A percentile compares a stretch with the other conserved stretches of the same genome.
Conservation (phyloP, 352 stramenopile genomes). For the Blastocystis sp. region DNA sequence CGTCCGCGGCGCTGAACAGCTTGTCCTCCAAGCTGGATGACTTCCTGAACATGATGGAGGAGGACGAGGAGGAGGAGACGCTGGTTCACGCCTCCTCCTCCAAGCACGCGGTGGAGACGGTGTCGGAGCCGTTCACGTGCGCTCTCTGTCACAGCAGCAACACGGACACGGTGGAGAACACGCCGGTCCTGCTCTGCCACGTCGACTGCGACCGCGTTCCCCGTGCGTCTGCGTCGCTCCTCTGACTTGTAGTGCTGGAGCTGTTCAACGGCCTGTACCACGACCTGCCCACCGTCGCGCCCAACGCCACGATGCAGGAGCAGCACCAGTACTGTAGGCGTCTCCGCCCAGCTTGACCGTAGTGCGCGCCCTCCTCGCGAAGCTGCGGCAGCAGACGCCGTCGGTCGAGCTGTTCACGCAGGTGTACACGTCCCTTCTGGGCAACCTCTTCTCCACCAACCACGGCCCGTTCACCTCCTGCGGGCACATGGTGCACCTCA, state of each 20-base stretch:
- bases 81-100: neutral
- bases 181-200: constrained; percentile 15
- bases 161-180: neutral
- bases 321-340: neutral
- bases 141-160: neutral
- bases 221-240: neutral
- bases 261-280: neutral
- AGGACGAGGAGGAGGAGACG: neutral
- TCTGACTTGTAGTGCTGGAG: constrained; percentile 14
- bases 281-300: neutral
- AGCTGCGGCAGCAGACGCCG: neutral
- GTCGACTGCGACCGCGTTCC: neutral
- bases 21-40: constrained; percentile 19
- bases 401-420: neutral
- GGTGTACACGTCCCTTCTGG: neutral
- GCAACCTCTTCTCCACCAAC: neutral
- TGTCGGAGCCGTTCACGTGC: neutral
- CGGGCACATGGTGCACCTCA: constrained; percentile 36
- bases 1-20: neutral
- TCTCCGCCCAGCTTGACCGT: neutral
- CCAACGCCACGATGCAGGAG: constrained; percentile 25
- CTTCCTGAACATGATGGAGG: constrained; percentile 23
- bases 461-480: neutral
- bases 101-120: neutral
- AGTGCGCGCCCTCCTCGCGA: neutral